Conservation (phyloP, 495 filamentous ascomycete species). For the Hyphodiscus hymeniophilus region DNA sequence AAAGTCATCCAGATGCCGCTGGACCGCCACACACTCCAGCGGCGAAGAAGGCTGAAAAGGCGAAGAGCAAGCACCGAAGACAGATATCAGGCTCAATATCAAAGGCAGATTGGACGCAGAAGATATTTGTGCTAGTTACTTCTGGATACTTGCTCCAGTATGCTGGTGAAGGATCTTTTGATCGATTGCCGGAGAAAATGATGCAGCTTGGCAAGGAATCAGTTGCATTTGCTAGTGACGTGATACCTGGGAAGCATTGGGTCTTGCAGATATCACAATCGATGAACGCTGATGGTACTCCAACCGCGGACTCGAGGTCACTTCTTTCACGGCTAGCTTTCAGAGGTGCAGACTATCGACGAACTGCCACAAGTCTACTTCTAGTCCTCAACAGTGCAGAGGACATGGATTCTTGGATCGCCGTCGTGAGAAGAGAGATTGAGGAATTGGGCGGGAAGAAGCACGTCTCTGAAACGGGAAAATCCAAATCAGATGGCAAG, state of each 20-base stretch:
- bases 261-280: constrained; percentile 84
- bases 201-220: constrained; percentile 76
- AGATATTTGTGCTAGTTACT: constrained; percentile 68
- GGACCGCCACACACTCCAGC: constrained; percentile 28
- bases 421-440: constrained; percentile 56
- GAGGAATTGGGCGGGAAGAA: constrained; percentile 62
- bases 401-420: constrained; percentile 80
- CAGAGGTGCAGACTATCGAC: constrained; percentile 43
- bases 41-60: constrained; percentile 16
- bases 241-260: constrained; percentile 86
- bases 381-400: constrained; percentile 75
- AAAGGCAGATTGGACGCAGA: constrained; percentile 70
- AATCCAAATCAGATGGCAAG: constrained; percentile 29
- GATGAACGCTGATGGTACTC: constrained; percentile 52
- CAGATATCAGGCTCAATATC: constrained; percentile 50
- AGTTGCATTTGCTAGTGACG: constrained; percentile 88
- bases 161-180: constrained; percentile 66
- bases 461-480: constrained; percentile 49
- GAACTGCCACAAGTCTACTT: constrained; percentile 59
- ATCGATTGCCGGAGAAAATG: constrained; percentile 81
- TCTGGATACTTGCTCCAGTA: constrained; percentile 87
- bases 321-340: constrained; percentile 66
- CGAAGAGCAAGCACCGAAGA: constrained; percentile 32
- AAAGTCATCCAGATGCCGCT: constrained; percentile 26
- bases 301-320: constrained; percentile 46